These are phyloP conservation scores for Rhodocollybia butyracea DNA, from an alignment of 768 basidiomycete genomes.

Conservation along the genomic window DNA sequence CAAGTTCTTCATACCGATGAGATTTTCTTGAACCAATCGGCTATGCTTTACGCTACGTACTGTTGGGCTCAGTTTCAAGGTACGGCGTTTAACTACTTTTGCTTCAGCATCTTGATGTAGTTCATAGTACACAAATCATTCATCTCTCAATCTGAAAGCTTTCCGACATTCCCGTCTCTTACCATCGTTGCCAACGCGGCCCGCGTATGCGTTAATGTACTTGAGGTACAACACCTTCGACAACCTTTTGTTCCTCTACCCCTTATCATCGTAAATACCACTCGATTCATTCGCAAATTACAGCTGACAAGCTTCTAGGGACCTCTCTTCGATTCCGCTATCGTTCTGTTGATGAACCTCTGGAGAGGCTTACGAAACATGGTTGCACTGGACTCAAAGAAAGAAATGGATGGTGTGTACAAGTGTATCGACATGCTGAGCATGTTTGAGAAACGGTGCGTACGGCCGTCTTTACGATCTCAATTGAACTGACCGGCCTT, in stretches of 20 bases:
- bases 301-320: neutral
- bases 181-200: conserved; percentile 30
- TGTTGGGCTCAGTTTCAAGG: conserved; percentile 30
- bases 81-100: neutral
- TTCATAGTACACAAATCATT: conserved; percentile 16
- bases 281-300: neutral
- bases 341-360: conserved; percentile 46
- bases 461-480: neutral
- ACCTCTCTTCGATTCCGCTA: conserved; percentile 34
- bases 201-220: conserved; percentile 50
- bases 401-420: conserved; percentile 50
- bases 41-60: conserved; percentile 43
- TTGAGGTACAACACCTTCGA: conserved; percentile 40
- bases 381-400: conserved; percentile 35
- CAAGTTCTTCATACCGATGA: conserved; percentile 31
- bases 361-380: conserved; percentile 39
- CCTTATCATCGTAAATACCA: neutral
- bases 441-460: neutral
- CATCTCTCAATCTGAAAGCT: conserved; percentile 17
- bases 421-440: conserved; percentile 28
- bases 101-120: neutral
- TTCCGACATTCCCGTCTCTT: conserved; percentile 57
- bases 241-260: conserved; percentile 11
- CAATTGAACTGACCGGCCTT: neutral
- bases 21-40: conserved; percentile 44